Percentiles rank a stretch among this genome's conserved stretches.
phyloP scores from a whole-genome alignment of 805 yeast genomes.

The Saccharomyces jurei region DNA sequence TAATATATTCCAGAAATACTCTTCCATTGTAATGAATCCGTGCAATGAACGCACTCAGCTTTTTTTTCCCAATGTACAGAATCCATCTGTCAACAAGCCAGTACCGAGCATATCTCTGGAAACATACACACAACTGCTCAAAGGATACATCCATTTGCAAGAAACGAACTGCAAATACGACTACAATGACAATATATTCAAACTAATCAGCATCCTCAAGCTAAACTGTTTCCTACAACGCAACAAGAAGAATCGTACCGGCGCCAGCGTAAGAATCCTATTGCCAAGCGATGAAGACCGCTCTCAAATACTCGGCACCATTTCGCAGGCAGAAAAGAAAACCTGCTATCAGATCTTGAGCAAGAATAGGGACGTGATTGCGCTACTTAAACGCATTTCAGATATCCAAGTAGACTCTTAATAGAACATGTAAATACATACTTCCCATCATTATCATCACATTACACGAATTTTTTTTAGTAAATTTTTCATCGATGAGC shows the following conservation, averaged over 20 bases:
- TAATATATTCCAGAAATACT: constrained; percentile 15
- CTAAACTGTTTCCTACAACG: constrained; percentile 15
- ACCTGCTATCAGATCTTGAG: constrained; percentile 6
- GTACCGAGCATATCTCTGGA: constrained; percentile 15
- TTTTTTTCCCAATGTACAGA: constrained; percentile 12
- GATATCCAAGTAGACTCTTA: neutral
- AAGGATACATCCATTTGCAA: constrained; percentile 13
- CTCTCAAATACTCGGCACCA: neutral
- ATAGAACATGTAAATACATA: neutral
- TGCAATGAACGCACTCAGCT: constrained; percentile 8
- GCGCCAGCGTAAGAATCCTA: constrained; percentile 8
- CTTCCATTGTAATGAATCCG: constrained; percentile 20
- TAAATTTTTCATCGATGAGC: neutral
- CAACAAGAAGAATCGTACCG: neutral
- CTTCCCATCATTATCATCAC: neutral
- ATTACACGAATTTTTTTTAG: neutral
- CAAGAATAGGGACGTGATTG: constrained; percentile 5
- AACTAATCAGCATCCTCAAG: constrained; percentile 22
- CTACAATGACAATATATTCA: constrained; percentile 16
- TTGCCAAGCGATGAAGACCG: constrained; percentile 8
- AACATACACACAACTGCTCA: constrained; percentile 18
- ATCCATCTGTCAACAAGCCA: neutral
- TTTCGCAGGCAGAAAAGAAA: constrained; percentile 1
- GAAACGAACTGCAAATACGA: constrained; percentile 6
- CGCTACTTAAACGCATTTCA: constrained; percentile 2